A percentile compares a stretch with the other conserved stretches of the same genome.
phyloP scores from a whole-genome alignment of 148 eudicot genomes.

The Limonium bicolor region DNA sequence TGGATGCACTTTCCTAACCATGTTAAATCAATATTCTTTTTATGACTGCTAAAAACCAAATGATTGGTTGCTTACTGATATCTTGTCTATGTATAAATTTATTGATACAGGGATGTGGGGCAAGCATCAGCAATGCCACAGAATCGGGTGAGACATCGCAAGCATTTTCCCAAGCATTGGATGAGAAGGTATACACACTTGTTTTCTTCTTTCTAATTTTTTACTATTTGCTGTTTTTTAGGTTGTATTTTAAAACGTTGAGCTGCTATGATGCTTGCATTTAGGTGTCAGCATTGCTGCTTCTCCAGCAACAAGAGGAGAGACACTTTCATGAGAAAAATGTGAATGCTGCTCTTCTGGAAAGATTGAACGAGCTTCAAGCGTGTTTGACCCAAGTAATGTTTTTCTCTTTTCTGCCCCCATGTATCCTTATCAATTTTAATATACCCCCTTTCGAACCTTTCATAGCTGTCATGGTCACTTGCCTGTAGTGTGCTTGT shows the following conservation, averaged over 20 bases:
- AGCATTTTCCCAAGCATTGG: slow-evolving; percentile 71
- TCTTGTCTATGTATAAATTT: neutral
- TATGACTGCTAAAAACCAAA: too few relatives aligned
- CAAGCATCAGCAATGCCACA: slow-evolving; percentile 12
- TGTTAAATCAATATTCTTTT: too few relatives aligned
- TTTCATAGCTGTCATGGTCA: too few relatives aligned
- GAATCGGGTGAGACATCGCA: slow-evolving; percentile 40
- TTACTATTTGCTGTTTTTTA: too few relatives aligned
- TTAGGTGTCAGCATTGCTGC: slow-evolving; percentile 82
- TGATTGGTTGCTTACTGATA: neutral
- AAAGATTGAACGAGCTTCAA: slow-evolving; percentile 78
- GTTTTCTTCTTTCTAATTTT: slow-evolving; percentile 1
- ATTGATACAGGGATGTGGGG: slow-evolving; percentile 17
- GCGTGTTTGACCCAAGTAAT: slow-evolving; percentile 63
- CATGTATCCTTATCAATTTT: neutral
- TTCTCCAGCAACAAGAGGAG: slow-evolving; percentile 86
- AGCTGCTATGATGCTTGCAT: too few relatives aligned
- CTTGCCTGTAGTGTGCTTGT: too few relatives aligned
- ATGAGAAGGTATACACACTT: slow-evolving; percentile 60
- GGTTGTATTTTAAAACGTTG: too few relatives aligned
- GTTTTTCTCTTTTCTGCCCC: neutral
- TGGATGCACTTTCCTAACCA: too few relatives aligned
- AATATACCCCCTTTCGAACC: too few relatives aligned
- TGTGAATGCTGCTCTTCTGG: slow-evolving; percentile 56
- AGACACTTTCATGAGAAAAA: slow-evolving; percentile 69